Conservation (phyloP, 179 eudicot species). For the Actinidia chinensis region DNA sequence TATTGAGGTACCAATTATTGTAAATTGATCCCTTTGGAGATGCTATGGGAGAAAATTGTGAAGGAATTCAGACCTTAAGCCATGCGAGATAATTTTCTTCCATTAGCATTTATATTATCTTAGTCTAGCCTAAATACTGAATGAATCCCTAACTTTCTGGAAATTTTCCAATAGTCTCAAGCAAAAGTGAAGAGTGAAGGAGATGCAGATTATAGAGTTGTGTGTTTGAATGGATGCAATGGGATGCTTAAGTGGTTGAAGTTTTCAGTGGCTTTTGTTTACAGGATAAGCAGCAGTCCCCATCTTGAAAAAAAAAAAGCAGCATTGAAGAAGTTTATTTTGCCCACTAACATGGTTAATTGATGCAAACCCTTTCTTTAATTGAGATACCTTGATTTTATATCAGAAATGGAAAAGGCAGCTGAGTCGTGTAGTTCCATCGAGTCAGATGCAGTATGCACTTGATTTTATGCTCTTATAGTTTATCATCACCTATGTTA, state of each 20-base stretch:
- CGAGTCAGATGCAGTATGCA: not conserved
- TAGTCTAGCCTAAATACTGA: conserved; percentile 4
- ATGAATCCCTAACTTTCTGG: not conserved
- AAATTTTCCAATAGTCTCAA: not conserved
- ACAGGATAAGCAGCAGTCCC: not conserved
- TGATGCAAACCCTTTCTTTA: not conserved
- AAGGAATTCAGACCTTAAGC: not conserved
- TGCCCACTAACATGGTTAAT: not conserved
- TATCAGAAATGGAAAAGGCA: not conserved
- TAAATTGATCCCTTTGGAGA: not conserved
- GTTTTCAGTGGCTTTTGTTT: conserved; percentile 4
- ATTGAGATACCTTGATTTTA: too few relatives aligned
- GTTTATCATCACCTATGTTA: not conserved
- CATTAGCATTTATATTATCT: not conserved
- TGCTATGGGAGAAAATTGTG: not conserved
- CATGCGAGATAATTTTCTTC: not conserved
- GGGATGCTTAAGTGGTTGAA: not conserved
- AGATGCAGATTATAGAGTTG: conserved; percentile 1
- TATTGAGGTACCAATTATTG: not conserved
- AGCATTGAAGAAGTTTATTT: not conserved
- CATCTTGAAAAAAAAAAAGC: too few relatives aligned
- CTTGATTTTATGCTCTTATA: not conserved
- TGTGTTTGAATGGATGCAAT: not conserved
- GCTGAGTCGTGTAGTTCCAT: not conserved
- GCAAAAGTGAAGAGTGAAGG: not conserved